These are phyloP conservation scores for Dendrothele bispora DNA, from an alignment of 768 basidiomycete genomes.

Conservation along the genomic window DNA sequence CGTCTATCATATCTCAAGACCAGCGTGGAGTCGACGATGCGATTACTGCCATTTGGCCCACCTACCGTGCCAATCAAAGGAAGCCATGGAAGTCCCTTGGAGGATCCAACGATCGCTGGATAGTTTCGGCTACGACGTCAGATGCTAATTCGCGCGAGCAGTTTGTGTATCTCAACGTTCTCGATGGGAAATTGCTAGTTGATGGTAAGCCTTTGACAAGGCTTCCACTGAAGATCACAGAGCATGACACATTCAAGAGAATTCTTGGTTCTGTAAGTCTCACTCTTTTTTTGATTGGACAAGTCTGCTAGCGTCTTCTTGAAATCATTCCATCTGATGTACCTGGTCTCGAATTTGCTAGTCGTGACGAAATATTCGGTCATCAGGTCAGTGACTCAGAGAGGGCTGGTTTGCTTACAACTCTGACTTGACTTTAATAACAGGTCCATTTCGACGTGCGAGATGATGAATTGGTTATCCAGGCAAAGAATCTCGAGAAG, in stretches of 20 bases:
- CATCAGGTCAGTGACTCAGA: slow-evolving; percentile 18
- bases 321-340: slow-evolving; percentile 34
- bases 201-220: slow-evolving; percentile 38
- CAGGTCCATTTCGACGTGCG: slow-evolving; percentile 32
- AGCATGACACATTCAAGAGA: slow-evolving; percentile 30
- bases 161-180: slow-evolving; percentile 41
- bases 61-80: slow-evolving; percentile 9
- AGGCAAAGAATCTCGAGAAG: too few relatives aligned
- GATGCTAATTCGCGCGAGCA: too few relatives aligned
- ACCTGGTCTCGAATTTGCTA: slow-evolving; percentile 26
- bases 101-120: slow-evolving; percentile 27
- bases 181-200: slow-evolving; percentile 41
- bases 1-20: too few relatives aligned
- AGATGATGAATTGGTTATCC: slow-evolving; percentile 25
- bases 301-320: too few relatives aligned
- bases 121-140: slow-evolving; percentile 24
- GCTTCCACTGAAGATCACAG: slow-evolving; percentile 32
- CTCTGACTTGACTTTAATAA: neutral
- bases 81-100: slow-evolving; percentile 25
- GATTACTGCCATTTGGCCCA: slow-evolving; percentile 13
- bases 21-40: slow-evolving; percentile 6
- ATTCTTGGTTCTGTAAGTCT: slow-evolving; percentile 35
- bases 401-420: neutral
- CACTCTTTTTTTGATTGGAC: neutral
- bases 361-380: slow-evolving; percentile 15